phyloP scores from a whole-genome alignment of 768 basidiomycete species.

The Russula olivacea region DNA sequence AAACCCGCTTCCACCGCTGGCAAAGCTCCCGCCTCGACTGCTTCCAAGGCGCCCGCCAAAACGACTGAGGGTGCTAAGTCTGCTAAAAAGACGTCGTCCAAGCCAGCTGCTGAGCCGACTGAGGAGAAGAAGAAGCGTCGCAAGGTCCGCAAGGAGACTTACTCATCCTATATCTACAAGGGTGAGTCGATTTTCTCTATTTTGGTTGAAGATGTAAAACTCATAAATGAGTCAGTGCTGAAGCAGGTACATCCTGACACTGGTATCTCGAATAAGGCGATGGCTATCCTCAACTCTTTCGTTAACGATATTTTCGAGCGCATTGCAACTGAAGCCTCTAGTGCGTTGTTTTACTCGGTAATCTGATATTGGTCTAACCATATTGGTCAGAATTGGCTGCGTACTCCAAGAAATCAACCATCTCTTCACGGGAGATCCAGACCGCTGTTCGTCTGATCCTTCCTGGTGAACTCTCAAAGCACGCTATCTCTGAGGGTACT shows the following conservation, averaged over 20 bases:
- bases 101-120: conserved; percentile 52
- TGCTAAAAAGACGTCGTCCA: conserved; percentile 69
- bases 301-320: conserved; percentile 95
- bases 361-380: not conserved
- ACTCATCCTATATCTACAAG: conserved; percentile 90
- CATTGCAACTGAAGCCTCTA: conserved; percentile 87
- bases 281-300: conserved; percentile 94
- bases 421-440: conserved; percentile 97
- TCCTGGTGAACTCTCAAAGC: conserved; percentile 92
- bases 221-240: conserved; percentile 49
- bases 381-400: conserved; percentile 74
- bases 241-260: conserved; percentile 99
- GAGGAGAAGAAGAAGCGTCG: conserved; percentile 82
- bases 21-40: conserved; percentile 67
- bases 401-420: conserved; percentile 98
- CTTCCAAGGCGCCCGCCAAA: conserved; percentile 70
- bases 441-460: conserved; percentile 96
- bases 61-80: conserved; percentile 56
- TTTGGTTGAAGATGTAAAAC: not conserved
- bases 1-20: conserved; percentile 82
- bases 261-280: conserved; percentile 98
- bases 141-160: conserved; percentile 86
- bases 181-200: conserved; percentile 40
- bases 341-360: conserved; percentile 39
- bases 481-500: conserved; percentile 91